Conservation (phyloP, 2,329 filamentous ascomycete genomes). For the Penicillium rolfsii region DNA sequence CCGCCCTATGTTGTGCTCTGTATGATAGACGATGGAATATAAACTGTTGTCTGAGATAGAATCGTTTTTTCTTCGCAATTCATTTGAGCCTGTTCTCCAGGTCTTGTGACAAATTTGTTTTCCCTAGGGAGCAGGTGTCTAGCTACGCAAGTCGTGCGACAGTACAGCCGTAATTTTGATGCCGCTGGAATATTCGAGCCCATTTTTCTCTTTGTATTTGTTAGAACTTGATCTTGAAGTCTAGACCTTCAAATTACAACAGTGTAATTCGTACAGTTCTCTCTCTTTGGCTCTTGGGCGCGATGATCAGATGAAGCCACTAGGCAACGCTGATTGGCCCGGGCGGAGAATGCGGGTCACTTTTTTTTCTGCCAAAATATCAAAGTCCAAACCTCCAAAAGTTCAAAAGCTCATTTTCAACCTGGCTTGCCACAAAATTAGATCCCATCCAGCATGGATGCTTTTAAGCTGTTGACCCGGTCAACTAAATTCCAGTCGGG, state of each 20-base stretch:
- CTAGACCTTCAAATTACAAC: not conserved
- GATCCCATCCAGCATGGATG: constrained; percentile 43
- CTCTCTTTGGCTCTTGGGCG: constrained; percentile 4
- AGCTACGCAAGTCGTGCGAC: not conserved
- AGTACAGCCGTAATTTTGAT: not conserved
- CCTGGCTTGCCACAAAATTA: constrained; percentile 14
- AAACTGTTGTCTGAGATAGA: constrained; percentile 48
- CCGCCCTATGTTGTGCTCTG: constrained; percentile 43
- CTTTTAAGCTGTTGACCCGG: constrained; percentile 50
- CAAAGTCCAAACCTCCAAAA: constrained; percentile 15
- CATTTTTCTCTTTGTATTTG: not conserved
- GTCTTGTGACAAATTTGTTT: not conserved
- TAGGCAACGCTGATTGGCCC: constrained; percentile 38
- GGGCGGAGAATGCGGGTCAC: constrained; percentile 28
- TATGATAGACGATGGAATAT: constrained; percentile 54
- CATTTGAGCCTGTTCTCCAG: constrained; percentile 10
- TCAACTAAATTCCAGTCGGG: constrained; percentile 48
- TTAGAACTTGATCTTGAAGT: not conserved
- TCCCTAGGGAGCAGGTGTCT: not conserved
- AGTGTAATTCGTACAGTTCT: not conserved
- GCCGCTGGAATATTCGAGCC: too few relatives aligned
- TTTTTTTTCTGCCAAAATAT: constrained; percentile 34
- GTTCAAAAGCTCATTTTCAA: not conserved
- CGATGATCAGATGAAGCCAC: not conserved
- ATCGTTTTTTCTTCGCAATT: constrained; percentile 26